phyloP scores from a whole-genome alignment of 257 asterid genomes.

The Prunella vulgaris region DNA sequence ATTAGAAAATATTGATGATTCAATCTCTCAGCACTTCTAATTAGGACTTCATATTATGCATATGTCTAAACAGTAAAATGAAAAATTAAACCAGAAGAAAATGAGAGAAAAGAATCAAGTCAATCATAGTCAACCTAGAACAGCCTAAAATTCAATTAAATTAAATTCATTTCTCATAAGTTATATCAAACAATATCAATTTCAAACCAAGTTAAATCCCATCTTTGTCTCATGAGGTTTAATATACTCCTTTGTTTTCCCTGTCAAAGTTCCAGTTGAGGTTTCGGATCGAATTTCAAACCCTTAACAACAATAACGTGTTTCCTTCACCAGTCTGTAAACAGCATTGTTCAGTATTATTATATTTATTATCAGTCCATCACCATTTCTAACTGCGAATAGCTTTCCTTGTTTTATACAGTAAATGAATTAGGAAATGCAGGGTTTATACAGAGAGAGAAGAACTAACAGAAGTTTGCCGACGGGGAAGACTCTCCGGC shows the following conservation, averaged over 20 bases:
- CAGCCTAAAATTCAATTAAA: not conserved
- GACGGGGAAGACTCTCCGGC: constrained; percentile 71
- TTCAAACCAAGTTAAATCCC: not conserved
- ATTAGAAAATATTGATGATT: not conserved
- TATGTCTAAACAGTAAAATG: not conserved
- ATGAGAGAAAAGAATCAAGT: not conserved
- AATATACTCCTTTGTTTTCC: not conserved
- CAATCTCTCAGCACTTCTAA: not conserved
- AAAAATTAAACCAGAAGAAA: not conserved
- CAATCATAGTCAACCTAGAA: not conserved
- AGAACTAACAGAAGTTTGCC: constrained; percentile 66
- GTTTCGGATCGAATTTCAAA: not conserved
- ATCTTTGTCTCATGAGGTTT: not conserved
- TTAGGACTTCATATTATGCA: not conserved
- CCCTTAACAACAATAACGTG: not conserved
- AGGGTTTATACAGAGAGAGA: not conserved
- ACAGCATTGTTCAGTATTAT: not conserved
- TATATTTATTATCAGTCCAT: not conserved
- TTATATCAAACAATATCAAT: not conserved
- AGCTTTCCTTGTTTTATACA: not conserved
- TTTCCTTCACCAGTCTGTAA: not conserved
- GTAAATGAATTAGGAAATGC: not conserved
- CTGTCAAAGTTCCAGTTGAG: not conserved
- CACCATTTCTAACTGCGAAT: not conserved
- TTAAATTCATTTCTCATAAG: not conserved